Conservation (phyloP, 169 alveolate species). For the Plasmodium sp. region DNA sequence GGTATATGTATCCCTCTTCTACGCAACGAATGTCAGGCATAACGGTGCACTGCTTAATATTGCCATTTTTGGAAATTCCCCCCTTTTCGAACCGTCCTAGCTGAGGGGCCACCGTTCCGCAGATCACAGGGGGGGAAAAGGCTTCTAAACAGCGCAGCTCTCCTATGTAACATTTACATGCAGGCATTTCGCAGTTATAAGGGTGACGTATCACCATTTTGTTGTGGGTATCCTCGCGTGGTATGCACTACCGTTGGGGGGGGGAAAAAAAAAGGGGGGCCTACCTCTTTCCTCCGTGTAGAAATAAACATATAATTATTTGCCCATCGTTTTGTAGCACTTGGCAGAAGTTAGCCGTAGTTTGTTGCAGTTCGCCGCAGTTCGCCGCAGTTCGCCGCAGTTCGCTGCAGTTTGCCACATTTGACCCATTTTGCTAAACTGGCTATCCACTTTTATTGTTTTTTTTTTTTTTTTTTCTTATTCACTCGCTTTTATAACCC, state of each 20-base stretch:
- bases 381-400: neutral
- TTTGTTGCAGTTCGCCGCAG: neutral
- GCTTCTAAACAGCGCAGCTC: neutral
- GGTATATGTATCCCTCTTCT: neutral
- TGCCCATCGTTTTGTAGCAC: neutral
- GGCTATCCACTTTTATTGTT: neutral
- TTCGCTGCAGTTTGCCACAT: neutral
- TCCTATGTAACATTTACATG: neutral
- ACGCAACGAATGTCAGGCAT: neutral
- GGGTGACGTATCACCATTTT: neutral
- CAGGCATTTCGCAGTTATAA: neutral
- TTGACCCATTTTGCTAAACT: neutral
- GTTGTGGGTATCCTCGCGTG: neutral
- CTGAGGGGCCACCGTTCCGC: neutral
- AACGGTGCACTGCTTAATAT: neutral
- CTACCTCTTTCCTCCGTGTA: neutral
- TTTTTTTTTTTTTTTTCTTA: no score
- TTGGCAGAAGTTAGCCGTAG: neutral
- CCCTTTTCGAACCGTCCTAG: neutral
- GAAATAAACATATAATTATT: neutral
- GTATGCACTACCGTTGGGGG: neutral
- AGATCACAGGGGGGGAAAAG: neutral
- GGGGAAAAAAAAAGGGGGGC: neutral
- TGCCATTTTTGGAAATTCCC: neutral
- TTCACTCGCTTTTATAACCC: neutral